Conservation (phyloP, 1,139 yeast species). For the Suhomyces maxii region DNA sequence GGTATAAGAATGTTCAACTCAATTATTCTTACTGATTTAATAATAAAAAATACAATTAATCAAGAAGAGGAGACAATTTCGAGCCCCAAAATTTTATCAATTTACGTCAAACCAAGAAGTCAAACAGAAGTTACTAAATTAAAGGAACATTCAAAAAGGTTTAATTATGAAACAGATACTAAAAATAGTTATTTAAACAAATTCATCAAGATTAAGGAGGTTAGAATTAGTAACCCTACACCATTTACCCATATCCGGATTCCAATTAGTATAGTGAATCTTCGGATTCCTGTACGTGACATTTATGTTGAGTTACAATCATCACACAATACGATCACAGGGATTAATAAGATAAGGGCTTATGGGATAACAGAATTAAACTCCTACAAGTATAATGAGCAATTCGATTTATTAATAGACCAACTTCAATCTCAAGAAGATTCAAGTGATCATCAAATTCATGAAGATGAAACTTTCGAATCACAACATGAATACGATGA, state of each 20-base stretch:
- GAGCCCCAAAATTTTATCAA: slow-evolving; percentile 18
- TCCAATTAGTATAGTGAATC: slow-evolving; percentile 37
- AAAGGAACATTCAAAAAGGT: slow-evolving; percentile 20
- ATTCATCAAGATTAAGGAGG: slow-evolving; percentile 35
- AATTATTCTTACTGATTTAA: slow-evolving; percentile 38
- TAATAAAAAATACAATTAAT: slow-evolving; percentile 23
- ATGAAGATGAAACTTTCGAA: background rate
- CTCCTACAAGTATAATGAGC: slow-evolving; percentile 28
- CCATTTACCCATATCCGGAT: slow-evolving; percentile 32
- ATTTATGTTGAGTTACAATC: slow-evolving; percentile 35
- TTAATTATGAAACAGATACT: slow-evolving; percentile 13
- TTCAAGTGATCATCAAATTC: background rate
- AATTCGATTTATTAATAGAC: slow-evolving; percentile 20
- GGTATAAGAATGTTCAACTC: slow-evolving; percentile 39
- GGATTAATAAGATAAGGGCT: slow-evolving; percentile 32
- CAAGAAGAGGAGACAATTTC: slow-evolving; percentile 7
- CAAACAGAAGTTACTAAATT: slow-evolving; percentile 17
- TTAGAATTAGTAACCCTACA: slow-evolving; percentile 12
- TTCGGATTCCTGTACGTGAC: slow-evolving; percentile 35
- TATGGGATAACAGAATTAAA: slow-evolving; percentile 41
- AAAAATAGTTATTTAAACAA: slow-evolving; percentile 29
- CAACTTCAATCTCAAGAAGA: slow-evolving; percentile 7
- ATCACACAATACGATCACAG: slow-evolving; percentile 19
- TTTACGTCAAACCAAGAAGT: slow-evolving; percentile 34
- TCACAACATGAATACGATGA: slow-evolving; percentile 6